A percentile compares a stretch with the other conserved stretches of the same genome.
phyloP scores from a whole-genome alignment of 495 filamentous ascomycete genomes.

The Trichocladium antarcticum region DNA sequence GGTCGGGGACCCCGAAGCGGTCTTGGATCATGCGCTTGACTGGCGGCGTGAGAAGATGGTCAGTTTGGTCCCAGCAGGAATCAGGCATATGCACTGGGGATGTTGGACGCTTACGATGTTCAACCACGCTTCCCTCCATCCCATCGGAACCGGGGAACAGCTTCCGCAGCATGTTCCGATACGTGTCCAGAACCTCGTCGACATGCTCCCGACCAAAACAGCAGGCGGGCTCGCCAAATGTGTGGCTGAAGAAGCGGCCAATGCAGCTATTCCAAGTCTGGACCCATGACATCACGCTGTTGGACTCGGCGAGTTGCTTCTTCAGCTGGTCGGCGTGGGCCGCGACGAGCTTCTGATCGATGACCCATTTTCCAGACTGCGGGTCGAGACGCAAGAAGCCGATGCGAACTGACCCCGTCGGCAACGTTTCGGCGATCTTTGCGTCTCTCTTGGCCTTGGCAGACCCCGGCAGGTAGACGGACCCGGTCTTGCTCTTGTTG shows the following conservation, averaged over 20 bases:
- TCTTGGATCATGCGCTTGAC: conserved; percentile 43
- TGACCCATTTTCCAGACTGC: conserved; percentile 44
- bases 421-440: conserved; percentile 28
- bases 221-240: conserved; percentile 53
- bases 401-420: conserved; percentile 49
- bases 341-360: conserved; percentile 52
- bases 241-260: conserved; percentile 53
- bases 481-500: conserved; percentile 53
- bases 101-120: conserved; percentile 25
- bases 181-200: conserved; percentile 49
- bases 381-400: conserved; percentile 51
- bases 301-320: conserved; percentile 42
- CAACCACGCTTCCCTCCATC: conserved; percentile 17
- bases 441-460: conserved; percentile 15
- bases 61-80: background rate
- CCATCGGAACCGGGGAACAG: conserved; percentile 28
- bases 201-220: conserved; percentile 56
- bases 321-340: conserved; percentile 51
- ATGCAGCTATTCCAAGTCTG: conserved; percentile 58
- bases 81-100: background rate
- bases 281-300: conserved; percentile 52
- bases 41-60: background rate
- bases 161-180: conserved; percentile 44
- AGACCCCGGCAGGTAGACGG: conserved; percentile 32
- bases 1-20: conserved; percentile 42